These are phyloP conservation scores for Lumnitzera littorea DNA, from an alignment of 345 rosid species.

Conservation along the genomic window DNA sequence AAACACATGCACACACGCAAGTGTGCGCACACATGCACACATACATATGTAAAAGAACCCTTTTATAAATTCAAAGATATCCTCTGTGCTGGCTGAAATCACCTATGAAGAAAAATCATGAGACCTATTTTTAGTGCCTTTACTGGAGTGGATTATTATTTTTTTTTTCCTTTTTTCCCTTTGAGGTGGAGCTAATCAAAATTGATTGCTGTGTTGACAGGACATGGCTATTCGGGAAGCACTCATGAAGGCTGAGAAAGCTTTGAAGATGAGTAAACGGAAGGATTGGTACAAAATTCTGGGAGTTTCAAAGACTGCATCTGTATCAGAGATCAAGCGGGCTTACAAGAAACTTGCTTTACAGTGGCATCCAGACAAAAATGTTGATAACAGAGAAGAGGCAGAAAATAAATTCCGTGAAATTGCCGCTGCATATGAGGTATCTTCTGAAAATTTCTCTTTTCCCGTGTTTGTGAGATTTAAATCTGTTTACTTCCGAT, in stretches of 20 bases:
- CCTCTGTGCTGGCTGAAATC: no score
- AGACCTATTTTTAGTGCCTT: no score
- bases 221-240: constrained; percentile 77
- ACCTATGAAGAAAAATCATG: no score
- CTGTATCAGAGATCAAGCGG: constrained; percentile 76
- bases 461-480: not conserved
- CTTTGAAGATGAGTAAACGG: constrained; percentile 90
- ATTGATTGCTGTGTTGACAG: constrained; percentile 22
- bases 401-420: constrained; percentile 90
- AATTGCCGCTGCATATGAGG: constrained; percentile 99
- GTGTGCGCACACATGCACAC: no score
- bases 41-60: no score
- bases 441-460: constrained; percentile 15
- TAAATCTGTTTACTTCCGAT: not conserved
- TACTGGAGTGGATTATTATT: no score
- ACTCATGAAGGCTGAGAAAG: constrained; percentile 87
- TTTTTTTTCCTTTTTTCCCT: no score
- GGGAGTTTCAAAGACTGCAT: constrained; percentile 73
- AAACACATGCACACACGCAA: no score
- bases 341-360: constrained; percentile 96
- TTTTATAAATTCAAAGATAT: no score
- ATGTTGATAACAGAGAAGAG: constrained; percentile 86
- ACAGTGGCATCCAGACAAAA: constrained; percentile 99
- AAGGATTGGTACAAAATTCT: constrained; percentile 95
- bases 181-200: not conserved